Base-by-base conservation (phyloP, 1,284 basidiomycete genomes). In the Cryptococcus sp. region DNA sequence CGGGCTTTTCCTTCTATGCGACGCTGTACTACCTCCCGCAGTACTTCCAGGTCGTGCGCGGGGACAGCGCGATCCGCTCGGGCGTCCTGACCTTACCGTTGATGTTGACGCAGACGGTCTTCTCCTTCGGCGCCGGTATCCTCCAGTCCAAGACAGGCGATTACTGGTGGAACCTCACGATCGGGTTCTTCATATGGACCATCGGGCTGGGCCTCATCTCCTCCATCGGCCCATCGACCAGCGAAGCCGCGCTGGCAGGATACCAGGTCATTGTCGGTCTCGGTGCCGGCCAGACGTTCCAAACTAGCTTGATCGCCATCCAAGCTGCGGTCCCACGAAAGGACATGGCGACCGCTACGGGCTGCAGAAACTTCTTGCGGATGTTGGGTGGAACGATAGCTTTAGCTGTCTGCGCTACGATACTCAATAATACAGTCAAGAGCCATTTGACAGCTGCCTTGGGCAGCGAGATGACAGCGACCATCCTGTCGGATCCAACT, bases 31-130 rank as follows among this genome's bases (percentile, higher is more conserved):
- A 88, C 66, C 81, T 90, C 0, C 88, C 88, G 0, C 86, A 88
- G 61, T 90, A 85, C 72, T 88, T 88, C 72, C 88, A 90, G 75
- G 84, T 89, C 3, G 86, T 84, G 3, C 78, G 87, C 19, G 86
- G 85, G 2, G 87, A 82, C 61, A 82, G 83, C 7, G 84, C 88
- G 0, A 84, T 88, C 41, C 82, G 82, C 20, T 81, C 81, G 7
- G 87, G 86, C 2, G 78, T 87, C 5, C 84, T 88, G 58, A 80
- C 89, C 5, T 82, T 89, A 5, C 87, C 87, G 0, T 78, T 88
- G 19, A 81, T 88, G 20, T 78, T 87, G 19, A 82, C 84, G 13
- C 87, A 88, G 69, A 86, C 86, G 35, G 66, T 82, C 1, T 80
- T 83, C 6, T 64, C 71, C 0, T 77, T 75, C 54, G 66, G 64